These are phyloP conservation scores for Calvatia gigantea DNA, from an alignment of 768 basidiomycete species.

Conservation along the genomic window DNA sequence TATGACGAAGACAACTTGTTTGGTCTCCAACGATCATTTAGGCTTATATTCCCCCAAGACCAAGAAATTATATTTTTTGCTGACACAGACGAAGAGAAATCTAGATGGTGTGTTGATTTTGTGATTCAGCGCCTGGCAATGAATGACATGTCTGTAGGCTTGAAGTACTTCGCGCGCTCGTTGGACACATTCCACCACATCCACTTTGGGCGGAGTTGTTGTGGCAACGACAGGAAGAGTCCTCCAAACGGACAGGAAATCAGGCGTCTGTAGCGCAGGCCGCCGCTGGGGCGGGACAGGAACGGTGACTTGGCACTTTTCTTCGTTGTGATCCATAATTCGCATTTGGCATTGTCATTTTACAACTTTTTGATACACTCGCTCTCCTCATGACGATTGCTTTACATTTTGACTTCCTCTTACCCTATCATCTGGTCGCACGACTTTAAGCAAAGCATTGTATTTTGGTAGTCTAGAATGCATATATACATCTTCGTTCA, in stretches of 20 bases:
- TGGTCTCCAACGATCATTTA: constrained; percentile 81
- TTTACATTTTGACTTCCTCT: background rate
- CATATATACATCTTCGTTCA: constrained; percentile 1
- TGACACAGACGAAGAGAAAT: constrained; percentile 86
- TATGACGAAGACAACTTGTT: constrained; percentile 55
- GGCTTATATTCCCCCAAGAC: constrained; percentile 71
- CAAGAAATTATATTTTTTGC: constrained; percentile 89
- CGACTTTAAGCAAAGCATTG: constrained; percentile 6
- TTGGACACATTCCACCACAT: constrained; percentile 89
- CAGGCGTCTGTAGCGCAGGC: background rate
- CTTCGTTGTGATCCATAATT: background rate
- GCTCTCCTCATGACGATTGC: background rate
- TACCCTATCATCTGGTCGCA: constrained; percentile 8
- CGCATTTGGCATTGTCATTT: background rate
- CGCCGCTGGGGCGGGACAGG: background rate
- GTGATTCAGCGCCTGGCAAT: background rate
- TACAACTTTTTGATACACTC: background rate
- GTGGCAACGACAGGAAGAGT: constrained; percentile 75
- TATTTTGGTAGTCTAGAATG: constrained; percentile 11
- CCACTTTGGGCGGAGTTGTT: constrained; percentile 91
- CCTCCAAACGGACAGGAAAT: constrained; percentile 25
- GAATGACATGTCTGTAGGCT: constrained; percentile 50
- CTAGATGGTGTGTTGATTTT: constrained; percentile 61
- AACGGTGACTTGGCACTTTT: background rate
- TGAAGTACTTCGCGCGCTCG: constrained; percentile 75